These are phyloP conservation scores for Ogataea corticis DNA, from an alignment of 805 yeast genomes.

Conservation along the genomic window DNA sequence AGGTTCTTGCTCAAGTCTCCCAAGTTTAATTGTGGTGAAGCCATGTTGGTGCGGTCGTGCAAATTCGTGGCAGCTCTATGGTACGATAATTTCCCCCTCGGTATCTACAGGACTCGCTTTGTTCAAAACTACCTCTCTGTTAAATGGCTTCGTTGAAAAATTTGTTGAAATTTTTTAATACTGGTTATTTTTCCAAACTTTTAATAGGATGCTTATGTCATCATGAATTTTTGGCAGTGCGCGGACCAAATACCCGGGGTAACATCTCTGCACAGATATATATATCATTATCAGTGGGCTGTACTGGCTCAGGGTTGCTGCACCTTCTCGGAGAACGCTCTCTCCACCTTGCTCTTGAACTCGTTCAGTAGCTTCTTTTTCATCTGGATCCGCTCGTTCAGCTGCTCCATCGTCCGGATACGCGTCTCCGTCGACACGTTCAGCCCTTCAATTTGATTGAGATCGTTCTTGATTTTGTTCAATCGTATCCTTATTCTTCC, in stretches of 20 bases:
- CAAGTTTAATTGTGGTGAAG: slow-evolving; percentile 39
- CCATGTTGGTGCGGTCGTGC: slow-evolving; percentile 27
- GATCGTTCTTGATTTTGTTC: slow-evolving; percentile 34
- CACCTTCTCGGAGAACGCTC: background rate
- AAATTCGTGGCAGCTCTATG: slow-evolving; percentile 1
- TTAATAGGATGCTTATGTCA: slow-evolving; percentile 4
- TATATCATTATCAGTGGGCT: no score
- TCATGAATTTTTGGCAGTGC: slow-evolving; percentile 1
- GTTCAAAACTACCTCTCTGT: background rate
- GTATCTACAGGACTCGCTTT: slow-evolving; percentile 7
- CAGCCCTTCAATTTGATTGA: slow-evolving; percentile 46
- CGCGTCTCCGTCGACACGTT: slow-evolving; percentile 43
- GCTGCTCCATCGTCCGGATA: slow-evolving; percentile 33
- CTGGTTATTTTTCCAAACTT: background rate
- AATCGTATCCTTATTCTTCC: slow-evolving; percentile 47
- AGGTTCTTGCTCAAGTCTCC: slow-evolving; percentile 60
- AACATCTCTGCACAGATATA: slow-evolving; percentile 1
- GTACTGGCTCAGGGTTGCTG: no score
- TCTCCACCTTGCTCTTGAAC: slow-evolving; percentile 23
- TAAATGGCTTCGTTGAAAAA: slow-evolving; percentile 9
- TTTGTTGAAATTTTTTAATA: slow-evolving; percentile 13
- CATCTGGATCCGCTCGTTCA: slow-evolving; percentile 33
- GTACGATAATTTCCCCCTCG: slow-evolving; percentile 1
- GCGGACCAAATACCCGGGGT: slow-evolving; percentile 7
- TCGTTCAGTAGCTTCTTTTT: slow-evolving; percentile 29